Conservation (phyloP, 1,139 yeast genomes). For the Hanseniaspora uvarum region DNA sequence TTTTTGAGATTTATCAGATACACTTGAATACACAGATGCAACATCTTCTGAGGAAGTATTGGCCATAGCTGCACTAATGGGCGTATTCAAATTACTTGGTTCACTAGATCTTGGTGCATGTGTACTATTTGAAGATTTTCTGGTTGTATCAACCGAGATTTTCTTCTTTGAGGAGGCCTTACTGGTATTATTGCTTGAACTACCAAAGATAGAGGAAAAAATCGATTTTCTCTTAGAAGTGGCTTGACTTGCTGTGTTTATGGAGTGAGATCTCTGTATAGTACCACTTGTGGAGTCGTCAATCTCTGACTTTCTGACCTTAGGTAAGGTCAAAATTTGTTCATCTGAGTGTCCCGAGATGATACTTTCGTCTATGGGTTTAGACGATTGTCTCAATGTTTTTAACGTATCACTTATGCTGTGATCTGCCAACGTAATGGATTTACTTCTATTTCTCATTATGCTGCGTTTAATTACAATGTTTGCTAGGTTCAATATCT, state of each 20-base stretch:
- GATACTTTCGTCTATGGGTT: neutral
- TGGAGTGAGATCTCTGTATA: slow-evolving; percentile 13
- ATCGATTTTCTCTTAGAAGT: slow-evolving; percentile 12
- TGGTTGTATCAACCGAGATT: neutral
- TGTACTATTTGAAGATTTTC: neutral
- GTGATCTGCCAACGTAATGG: slow-evolving; percentile 12
- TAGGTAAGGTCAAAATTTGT: neutral
- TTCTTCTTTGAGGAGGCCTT: neutral
- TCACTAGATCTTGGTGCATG: neutral
- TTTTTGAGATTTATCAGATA: neutral
- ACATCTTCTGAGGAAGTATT: neutral
- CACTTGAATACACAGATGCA: neutral
- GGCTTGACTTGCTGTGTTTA: slow-evolving; percentile 13
- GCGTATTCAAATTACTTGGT: neutral
- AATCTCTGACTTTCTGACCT: neutral
- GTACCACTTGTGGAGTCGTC: slow-evolving; percentile 9
- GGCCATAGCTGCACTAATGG: neutral
- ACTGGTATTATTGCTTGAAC: neutral
- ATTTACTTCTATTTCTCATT: slow-evolving; percentile 16
- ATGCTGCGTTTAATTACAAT: neutral
- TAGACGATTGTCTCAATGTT: neutral
- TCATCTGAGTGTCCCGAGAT: neutral
- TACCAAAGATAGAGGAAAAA: slow-evolving; percentile 10
- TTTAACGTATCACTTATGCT: neutral
- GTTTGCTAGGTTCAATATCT: too few species aligned